phyloP scores from a whole-genome alignment of 148 eudicot genomes.

The Arbutus unedo region DNA sequence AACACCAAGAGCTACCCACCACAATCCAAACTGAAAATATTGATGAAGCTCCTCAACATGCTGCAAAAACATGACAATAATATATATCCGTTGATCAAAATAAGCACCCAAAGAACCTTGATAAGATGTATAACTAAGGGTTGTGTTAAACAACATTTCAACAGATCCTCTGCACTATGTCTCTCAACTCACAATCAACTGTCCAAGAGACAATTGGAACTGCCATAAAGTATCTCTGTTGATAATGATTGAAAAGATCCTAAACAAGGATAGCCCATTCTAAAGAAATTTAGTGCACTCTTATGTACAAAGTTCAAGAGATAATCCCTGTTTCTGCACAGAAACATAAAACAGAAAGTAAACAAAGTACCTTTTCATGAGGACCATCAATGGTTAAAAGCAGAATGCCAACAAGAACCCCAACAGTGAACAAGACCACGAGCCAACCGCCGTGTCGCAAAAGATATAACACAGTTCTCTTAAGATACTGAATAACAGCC shows the following conservation, averaged over 20 bases:
- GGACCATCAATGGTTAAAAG: constrained; percentile 68
- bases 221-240: background rate
- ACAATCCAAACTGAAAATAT: constrained; percentile 69
- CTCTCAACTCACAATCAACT: background rate
- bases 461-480: constrained; percentile 52
- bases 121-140: background rate
- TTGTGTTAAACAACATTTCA: background rate
- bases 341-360: background rate
- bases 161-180: background rate
- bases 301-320: background rate
- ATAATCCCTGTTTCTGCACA: background rate
- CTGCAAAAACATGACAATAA: constrained; percentile 40
- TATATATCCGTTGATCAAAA: background rate
- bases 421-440: constrained; percentile 46
- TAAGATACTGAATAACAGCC: constrained; percentile 60
- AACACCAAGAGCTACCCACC: constrained; percentile 98
- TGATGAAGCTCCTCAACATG: constrained; percentile 68
- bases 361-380: constrained; percentile 71
- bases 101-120: constrained; percentile 5
- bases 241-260: background rate
- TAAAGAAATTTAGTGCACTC: background rate
- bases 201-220: background rate
- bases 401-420: constrained; percentile 36
- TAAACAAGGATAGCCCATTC: background rate
- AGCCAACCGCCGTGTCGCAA: constrained; percentile 65